phyloP scores from a whole-genome alignment of 352 stramenopile species.

The Phytophthora nicotianae region DNA sequence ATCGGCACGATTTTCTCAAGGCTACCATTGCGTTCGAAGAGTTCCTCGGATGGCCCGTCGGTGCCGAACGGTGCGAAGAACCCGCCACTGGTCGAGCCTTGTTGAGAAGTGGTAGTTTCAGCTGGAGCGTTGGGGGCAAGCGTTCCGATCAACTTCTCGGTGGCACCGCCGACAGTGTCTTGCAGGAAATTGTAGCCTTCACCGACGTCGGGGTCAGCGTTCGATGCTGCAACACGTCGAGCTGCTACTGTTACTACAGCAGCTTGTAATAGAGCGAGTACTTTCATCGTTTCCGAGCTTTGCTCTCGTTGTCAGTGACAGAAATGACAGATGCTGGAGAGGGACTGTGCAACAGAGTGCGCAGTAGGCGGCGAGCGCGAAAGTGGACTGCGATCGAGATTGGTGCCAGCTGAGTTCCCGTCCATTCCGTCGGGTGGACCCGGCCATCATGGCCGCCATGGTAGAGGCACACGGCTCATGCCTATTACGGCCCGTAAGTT shows the following conservation, averaged over 20 bases:
- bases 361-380: conserved; percentile 2
- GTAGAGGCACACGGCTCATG: no score
- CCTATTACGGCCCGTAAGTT: no score
- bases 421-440: no score
- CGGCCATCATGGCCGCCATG: no score
- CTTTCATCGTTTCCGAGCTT: conserved; percentile 19
- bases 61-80: conserved; percentile 52
- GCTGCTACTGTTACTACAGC: conserved; percentile 3
- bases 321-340: neutral
- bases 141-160: conserved; percentile 20
- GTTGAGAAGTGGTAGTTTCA: conserved; percentile 1
- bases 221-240: neutral
- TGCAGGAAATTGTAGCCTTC: conserved; percentile 26
- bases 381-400: neutral
- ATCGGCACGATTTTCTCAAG: conserved; percentile 56
- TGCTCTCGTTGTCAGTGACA: neutral
- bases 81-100: conserved; percentile 14
- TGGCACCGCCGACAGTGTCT: conserved; percentile 11
- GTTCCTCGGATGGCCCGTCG: conserved; percentile 39
- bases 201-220: conserved; percentile 18
- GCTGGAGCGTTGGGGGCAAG: conserved; percentile 9
- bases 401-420: neutral
- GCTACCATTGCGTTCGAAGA: conserved; percentile 52
- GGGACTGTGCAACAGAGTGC: conserved; percentile 2
- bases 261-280: conserved; percentile 10